Conservation (phyloP, 495 filamentous ascomycete species). For the Cryomyces antarcticus region DNA sequence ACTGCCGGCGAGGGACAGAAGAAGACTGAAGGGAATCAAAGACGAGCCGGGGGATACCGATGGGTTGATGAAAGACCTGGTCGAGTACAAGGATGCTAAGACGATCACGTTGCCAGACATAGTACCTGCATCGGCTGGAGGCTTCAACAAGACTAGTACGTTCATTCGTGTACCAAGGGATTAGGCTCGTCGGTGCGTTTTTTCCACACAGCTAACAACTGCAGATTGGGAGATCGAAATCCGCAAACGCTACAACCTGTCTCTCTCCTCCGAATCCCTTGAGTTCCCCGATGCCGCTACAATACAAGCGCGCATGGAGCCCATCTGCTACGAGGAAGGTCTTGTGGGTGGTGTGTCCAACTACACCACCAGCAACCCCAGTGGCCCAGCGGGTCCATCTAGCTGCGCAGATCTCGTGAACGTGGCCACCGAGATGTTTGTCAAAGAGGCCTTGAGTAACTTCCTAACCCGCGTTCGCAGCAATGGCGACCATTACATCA, state of each 20-base stretch:
- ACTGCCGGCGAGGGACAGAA: constrained; percentile 63
- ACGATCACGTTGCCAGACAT: constrained; percentile 46
- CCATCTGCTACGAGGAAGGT: constrained; percentile 86
- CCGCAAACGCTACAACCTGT: constrained; percentile 72
- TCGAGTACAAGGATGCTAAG: constrained; percentile 44
- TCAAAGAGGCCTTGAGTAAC: constrained; percentile 68
- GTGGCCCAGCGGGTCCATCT: constrained; percentile 33
- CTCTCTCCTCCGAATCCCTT: constrained; percentile 69
- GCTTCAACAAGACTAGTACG: constrained; percentile 76
- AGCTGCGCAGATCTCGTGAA: constrained; percentile 73
- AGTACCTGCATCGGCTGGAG: constrained; percentile 64
- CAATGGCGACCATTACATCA: constrained; percentile 62
- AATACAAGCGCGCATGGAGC: constrained; percentile 70
- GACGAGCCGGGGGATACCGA: constrained; percentile 22
- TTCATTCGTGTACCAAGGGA: constrained; percentile 1
- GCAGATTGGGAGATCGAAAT: constrained; percentile 22
- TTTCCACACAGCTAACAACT: neutral
- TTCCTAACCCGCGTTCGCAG: constrained; percentile 59
- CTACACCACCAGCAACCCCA: constrained; percentile 6
- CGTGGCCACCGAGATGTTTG: constrained; percentile 72
- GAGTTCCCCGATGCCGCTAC: constrained; percentile 75
- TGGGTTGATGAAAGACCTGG: constrained; percentile 4
- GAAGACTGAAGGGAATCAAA: constrained; percentile 63
- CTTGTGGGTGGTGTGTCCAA: constrained; percentile 47
- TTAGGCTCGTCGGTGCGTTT: neutral